Evolutionary conservation across 2,329 filamentous ascomycete genomes (phyloP).

Genomic region (Decorospora gaudefroyi): DNA sequence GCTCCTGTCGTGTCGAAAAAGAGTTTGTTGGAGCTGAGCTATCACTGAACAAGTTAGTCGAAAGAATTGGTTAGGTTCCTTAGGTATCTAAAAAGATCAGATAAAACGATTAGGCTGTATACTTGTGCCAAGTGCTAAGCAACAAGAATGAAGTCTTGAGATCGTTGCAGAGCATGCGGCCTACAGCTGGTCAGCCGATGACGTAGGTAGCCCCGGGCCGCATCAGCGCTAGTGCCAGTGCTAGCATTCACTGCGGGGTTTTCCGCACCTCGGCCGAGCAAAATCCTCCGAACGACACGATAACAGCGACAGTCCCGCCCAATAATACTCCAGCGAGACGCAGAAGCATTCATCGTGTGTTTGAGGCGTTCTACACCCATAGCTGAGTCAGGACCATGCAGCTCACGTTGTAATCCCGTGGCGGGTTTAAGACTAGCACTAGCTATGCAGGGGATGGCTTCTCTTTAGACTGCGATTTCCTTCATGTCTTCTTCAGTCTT

Average conservation of each 20-base stretch:
- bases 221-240: too few species aligned
- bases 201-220: slow-evolving; percentile 2
- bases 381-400: slow-evolving; percentile 12
- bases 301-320: neutral
- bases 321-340: slow-evolving; percentile 5
- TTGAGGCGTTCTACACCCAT: slow-evolving; percentile 2
- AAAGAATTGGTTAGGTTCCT: too few species aligned
- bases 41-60: too few species aligned
- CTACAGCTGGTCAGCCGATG: neutral
- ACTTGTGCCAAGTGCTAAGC: too few species aligned
- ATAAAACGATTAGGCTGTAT: too few species aligned
- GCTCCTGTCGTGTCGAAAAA: too few species aligned
- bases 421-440: slow-evolving; percentile 19
- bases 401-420: slow-evolving; percentile 13
- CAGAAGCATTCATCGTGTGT: neutral
- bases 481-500: slow-evolving; percentile 15
- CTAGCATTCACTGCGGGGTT: slow-evolving; percentile 4
- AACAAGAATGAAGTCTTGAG: too few species aligned
- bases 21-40: too few species aligned
- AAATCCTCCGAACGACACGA: neutral
- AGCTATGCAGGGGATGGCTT: slow-evolving; percentile 9
- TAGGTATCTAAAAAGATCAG: too few species aligned
- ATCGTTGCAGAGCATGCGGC: too few species aligned
- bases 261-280: slow-evolving; percentile 12
- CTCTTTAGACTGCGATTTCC: slow-evolving; percentile 10